Conservation (phyloP, 441 rosid genomes). For the Populus hybrid region DNA sequence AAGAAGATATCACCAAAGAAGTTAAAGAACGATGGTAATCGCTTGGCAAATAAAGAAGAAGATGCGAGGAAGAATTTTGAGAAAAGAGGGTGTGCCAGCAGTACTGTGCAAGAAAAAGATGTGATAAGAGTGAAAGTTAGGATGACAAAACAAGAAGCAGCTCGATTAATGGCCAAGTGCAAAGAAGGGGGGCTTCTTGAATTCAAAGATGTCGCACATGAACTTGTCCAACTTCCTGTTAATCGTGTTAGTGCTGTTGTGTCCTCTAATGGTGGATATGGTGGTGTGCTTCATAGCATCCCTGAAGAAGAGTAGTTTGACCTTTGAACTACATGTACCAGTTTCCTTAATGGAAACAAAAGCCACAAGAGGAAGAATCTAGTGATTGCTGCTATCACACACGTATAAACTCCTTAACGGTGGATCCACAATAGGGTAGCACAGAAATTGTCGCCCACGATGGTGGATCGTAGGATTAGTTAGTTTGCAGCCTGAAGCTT, state of each 20-base stretch:
- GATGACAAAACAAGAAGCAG: slow-evolving; percentile 26
- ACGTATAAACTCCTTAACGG: not conserved
- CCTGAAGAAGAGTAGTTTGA: slow-evolving; percentile 28
- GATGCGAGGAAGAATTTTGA: not conserved
- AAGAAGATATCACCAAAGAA: slow-evolving; percentile 15
- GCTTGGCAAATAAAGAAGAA: not conserved
- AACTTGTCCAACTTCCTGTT: slow-evolving; percentile 16
- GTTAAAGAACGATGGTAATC: slow-evolving; percentile 2
- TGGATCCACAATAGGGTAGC: not conserved
- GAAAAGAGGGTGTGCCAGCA: not conserved
- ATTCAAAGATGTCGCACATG: slow-evolving; percentile 35
- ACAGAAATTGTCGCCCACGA: not conserved
- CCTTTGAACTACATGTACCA: not conserved
- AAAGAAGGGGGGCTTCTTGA: slow-evolving; percentile 39
- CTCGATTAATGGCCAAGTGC: slow-evolving; percentile 36
- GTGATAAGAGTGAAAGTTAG: slow-evolving; percentile 29
- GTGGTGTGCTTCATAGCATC: slow-evolving; percentile 1
- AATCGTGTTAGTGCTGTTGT: slow-evolving; percentile 11
- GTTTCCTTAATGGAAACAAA: not conserved
- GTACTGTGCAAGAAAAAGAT: not conserved
- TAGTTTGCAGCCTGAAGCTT: not conserved
- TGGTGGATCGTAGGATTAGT: not conserved
- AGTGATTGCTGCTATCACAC: not conserved
- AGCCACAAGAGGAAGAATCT: not conserved
- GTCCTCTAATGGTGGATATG: not conserved